Conservation (phyloP, 352 stramenopile species). For the Stephanocyclus meneghinianus region DNA sequence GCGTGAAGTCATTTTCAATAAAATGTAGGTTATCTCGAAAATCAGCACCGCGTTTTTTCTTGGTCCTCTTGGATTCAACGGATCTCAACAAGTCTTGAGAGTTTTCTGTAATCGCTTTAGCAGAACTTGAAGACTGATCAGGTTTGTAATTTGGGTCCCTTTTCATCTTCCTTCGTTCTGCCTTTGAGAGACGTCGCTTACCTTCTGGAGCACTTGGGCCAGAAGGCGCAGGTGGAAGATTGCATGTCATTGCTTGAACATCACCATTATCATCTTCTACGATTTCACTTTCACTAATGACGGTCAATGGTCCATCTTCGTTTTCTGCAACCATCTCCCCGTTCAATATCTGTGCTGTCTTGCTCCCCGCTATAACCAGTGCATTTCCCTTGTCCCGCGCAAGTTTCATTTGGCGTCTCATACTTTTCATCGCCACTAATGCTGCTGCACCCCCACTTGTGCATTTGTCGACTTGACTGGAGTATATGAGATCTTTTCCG, state of each 20-base stretch:
- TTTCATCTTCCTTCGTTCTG: conserved; percentile 92
- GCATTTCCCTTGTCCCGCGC: conserved; percentile 73
- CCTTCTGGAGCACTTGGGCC: conserved; percentile 43
- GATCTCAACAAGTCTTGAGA: neutral
- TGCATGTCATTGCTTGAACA: neutral
- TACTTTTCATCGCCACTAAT: conserved; percentile 82
- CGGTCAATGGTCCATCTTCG: neutral
- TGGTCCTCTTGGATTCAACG: conserved; percentile 54
- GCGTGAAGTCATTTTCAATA: conserved; percentile 78
- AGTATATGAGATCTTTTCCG: conserved; percentile 70
- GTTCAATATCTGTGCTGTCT: conserved; percentile 56
- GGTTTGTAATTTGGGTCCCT: conserved; percentile 73
- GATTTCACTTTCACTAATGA: neutral
- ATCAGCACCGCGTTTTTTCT: conserved; percentile 64
- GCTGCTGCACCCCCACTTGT: conserved; percentile 65
- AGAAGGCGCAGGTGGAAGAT: neutral
- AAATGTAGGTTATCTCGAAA: conserved; percentile 80
- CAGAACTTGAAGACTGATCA: neutral
- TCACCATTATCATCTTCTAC: neutral
- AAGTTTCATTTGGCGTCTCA: conserved; percentile 83
- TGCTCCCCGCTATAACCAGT: conserved; percentile 76
- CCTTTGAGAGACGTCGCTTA: conserved; percentile 90
- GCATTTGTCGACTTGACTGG: conserved; percentile 77
- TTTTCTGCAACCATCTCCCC: conserved; percentile 42
- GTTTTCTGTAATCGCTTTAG: neutral